These are phyloP conservation scores for Suillus hirtellus DNA, from an alignment of 768 basidiomycete species.

Conservation along the genomic window DNA sequence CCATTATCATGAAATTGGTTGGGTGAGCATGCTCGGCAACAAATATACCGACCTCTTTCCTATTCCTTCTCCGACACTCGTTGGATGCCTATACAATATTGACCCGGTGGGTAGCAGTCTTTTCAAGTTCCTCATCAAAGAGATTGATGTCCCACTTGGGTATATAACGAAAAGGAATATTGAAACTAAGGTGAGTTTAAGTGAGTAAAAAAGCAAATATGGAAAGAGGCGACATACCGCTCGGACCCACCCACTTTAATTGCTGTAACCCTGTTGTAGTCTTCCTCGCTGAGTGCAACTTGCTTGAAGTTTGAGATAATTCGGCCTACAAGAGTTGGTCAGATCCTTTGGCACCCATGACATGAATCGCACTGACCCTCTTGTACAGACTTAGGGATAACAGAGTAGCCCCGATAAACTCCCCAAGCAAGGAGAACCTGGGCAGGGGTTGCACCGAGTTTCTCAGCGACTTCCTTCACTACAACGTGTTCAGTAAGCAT, in stretches of 20 bases:
- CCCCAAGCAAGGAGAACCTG: conserved; percentile 88
- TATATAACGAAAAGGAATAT: conserved; percentile 60
- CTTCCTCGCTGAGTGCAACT: conserved; percentile 62
- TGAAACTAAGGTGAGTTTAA: conserved; percentile 35
- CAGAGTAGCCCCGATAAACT: conserved; percentile 68
- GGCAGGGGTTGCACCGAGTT: conserved; percentile 65
- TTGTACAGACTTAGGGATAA: conserved; percentile 84
- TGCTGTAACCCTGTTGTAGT: conserved; percentile 53
- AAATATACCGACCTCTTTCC: not conserved
- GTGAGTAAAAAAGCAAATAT: not conserved
- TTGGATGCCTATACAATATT: conserved; percentile 28
- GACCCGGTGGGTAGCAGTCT: conserved; percentile 32
- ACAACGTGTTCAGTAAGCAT: conserved; percentile 67
- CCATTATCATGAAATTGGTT: not conserved
- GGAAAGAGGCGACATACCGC: conserved; percentile 26
- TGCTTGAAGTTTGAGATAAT: conserved; percentile 80
- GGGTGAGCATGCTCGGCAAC: not conserved
- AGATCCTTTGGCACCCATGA: not conserved
- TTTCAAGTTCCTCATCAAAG: conserved; percentile 66
- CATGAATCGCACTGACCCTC: conserved; percentile 36
- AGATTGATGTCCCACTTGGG: conserved; percentile 73
- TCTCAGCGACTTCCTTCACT: conserved; percentile 62
- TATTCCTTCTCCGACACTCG: not conserved
- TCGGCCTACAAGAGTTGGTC: conserved; percentile 40
- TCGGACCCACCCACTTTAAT: conserved; percentile 28